Conservation (phyloP, 345 rosid species). For the Microthlaspi erraticum region DNA sequence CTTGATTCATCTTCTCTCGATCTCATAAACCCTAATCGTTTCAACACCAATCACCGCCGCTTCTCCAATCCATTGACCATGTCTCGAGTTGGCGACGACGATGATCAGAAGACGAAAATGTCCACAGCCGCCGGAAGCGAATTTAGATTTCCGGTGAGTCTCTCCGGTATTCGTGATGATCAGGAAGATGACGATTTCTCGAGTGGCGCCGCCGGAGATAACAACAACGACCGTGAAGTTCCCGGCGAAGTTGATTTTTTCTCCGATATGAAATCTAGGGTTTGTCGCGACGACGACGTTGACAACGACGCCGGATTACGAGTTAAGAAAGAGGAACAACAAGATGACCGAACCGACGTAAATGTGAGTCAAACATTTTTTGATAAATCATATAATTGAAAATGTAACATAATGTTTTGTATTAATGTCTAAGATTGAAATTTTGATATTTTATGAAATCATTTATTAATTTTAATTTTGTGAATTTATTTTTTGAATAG, state of each 20-base stretch:
- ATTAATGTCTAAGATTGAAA: background rate
- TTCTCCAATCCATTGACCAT: slow-evolving; percentile 36
- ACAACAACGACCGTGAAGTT: slow-evolving; percentile 43
- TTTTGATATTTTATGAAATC: background rate
- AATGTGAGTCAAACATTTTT: slow-evolving; percentile 56
- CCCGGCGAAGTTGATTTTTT: slow-evolving; percentile 85
- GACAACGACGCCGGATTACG: slow-evolving; percentile 34
- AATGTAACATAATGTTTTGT: background rate
- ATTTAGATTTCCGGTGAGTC: slow-evolving; percentile 58
- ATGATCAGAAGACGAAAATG: slow-evolving; percentile 35
- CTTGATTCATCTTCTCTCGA: slow-evolving; percentile 69
- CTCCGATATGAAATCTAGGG: slow-evolving; percentile 52
- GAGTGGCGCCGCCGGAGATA: slow-evolving; percentile 26
- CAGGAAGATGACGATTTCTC: slow-evolving; percentile 45
- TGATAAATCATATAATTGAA: background rate
- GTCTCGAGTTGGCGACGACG: slow-evolving; percentile 27
- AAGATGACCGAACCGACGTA: slow-evolving; percentile 46
- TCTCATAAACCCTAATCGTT: slow-evolving; percentile 39
- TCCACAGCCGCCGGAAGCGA: slow-evolving; percentile 2
- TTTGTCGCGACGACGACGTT: slow-evolving; percentile 26
- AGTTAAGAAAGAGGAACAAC: slow-evolving; percentile 61
- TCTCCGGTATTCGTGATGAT: slow-evolving; percentile 42
- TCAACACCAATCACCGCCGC: slow-evolving; percentile 15
- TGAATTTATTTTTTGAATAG: slow-evolving; percentile 44
- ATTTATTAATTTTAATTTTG: background rate